Conservation (phyloP, 2,329 filamentous ascomycete species). For the Zasmidium angulare region DNA sequence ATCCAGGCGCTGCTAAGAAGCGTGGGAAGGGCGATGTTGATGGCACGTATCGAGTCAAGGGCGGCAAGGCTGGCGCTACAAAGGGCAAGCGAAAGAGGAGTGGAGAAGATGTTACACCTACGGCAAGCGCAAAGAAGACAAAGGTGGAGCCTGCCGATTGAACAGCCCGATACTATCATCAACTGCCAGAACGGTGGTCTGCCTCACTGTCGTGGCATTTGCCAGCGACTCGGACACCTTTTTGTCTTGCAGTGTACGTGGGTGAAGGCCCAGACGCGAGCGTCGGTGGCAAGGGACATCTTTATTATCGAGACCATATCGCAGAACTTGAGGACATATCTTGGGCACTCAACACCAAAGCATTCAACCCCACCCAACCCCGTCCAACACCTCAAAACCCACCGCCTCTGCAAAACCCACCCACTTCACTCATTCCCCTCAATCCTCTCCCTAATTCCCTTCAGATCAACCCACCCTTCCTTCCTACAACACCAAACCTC, state of each 20-base stretch:
- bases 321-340: no score
- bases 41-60: slow-evolving; percentile 49
- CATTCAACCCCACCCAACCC: no score
- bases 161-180: background rate
- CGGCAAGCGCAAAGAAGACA: slow-evolving; percentile 22
- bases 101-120: slow-evolving; percentile 19
- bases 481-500: background rate
- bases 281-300: no score
- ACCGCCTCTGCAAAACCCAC: background rate
- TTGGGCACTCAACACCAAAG: no score
- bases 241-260: no score
- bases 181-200: no score
- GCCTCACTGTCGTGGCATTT: no score
- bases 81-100: slow-evolving; percentile 41
- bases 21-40: slow-evolving; percentile 39
- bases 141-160: slow-evolving; percentile 17
- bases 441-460: background rate
- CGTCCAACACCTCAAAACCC: no score
- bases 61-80: slow-evolving; percentile 45
- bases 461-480: background rate
- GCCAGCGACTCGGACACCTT: no score
- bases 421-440: background rate
- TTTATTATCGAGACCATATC: no score
- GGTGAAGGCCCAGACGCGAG: no score
- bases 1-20: slow-evolving; percentile 31